Percentiles rank a stretch among this genome's conserved stretches.
Evolutionary conservation across 768 basidiomycete species (phyloP).

Genomic region (Leccinum pellstonianum): DNA sequence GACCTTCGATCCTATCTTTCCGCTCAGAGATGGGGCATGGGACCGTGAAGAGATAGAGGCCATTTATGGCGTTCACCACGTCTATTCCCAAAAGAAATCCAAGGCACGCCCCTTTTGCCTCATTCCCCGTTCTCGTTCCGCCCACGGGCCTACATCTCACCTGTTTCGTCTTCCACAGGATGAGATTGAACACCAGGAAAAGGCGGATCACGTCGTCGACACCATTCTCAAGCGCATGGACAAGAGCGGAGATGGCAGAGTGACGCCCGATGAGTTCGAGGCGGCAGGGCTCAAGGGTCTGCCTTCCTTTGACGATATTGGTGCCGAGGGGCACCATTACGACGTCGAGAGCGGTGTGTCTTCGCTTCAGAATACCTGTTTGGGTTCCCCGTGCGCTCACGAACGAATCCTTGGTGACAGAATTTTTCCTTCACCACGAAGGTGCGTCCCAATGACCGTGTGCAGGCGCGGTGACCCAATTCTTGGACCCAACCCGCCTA

Average conservation of each 20-base stretch:
- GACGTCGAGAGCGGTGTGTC: conserved; percentile 83
- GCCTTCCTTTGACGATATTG: conserved; percentile 80
- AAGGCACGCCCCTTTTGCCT: conserved; percentile 41
- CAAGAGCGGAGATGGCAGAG: conserved; percentile 66
- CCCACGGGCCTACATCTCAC: background rate
- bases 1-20: background rate
- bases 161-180: conserved; percentile 42
- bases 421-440: conserved; percentile 98
- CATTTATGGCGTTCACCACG: conserved; percentile 93
- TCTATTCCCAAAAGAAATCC: conserved; percentile 80
- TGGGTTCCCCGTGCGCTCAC: conserved; percentile 3
- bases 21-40: conserved; percentile 74
- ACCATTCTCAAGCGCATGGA: conserved; percentile 72
- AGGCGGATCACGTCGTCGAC: conserved; percentile 76
- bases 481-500: background rate
- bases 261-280: conserved; percentile 70
- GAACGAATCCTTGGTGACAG: conserved; percentile 33
- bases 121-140: background rate
- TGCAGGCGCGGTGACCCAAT: background rate
- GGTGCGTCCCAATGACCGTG: conserved; percentile 44
- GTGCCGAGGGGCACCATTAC: conserved; percentile 92
- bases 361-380: background rate
- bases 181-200: conserved; percentile 74
- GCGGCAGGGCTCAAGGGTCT: conserved; percentile 70
- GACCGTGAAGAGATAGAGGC: conserved; percentile 89